Percentiles rank a stretch among this genome's conserved stretches.
These are phyloP conservation scores for Tolypocladium amazonense DNA, from an alignment of 2,329 filamentous ascomycete genomes.

Conservation along the genomic window DNA sequence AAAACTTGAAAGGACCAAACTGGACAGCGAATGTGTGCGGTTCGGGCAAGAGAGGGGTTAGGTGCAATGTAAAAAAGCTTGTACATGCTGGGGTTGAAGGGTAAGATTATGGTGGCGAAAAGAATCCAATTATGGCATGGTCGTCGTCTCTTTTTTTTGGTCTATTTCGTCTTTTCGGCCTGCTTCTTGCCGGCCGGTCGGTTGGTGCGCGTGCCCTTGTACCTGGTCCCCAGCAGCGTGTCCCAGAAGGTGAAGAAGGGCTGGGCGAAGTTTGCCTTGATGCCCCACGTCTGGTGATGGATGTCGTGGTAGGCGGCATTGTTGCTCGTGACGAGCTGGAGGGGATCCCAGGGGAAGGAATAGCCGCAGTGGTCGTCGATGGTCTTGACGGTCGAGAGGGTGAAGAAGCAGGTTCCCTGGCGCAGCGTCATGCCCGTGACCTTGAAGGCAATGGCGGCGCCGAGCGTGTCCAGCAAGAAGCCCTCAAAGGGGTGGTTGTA, in stretches of 20 bases:
- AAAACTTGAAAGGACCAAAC: background rate
- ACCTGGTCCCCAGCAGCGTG: constrained; percentile 67
- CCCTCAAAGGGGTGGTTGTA: constrained; percentile 97
- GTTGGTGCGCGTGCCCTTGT: constrained; percentile 51
- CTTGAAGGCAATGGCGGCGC: constrained; percentile 76
- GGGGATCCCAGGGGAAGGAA: constrained; percentile 85
- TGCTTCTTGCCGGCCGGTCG: constrained; percentile 28
- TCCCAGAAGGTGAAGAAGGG: constrained; percentile 98
- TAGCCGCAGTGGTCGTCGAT: constrained; percentile 98
- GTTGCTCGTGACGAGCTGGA: constrained; percentile 87
- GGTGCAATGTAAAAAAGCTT: background rate
- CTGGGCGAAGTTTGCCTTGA: constrained; percentile 90
- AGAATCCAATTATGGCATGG: background rate
- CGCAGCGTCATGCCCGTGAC: constrained; percentile 71
- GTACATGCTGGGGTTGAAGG: background rate
- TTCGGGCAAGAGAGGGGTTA: background rate
- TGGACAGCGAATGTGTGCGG: background rate
- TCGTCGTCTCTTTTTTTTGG: constrained; percentile 1
- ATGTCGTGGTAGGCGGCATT: constrained; percentile 97
- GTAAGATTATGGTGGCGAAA: background rate
- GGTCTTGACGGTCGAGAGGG: constrained; percentile 83
- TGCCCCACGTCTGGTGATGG: constrained; percentile 97
- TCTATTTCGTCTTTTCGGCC: constrained; percentile 13
- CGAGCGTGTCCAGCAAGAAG: constrained; percentile 84
- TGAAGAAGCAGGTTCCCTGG: constrained; percentile 84